Evolutionary conservation across 1,284 basidiomycete species (phyloP).

Genomic region (Coriolopsis trogii): DNA sequence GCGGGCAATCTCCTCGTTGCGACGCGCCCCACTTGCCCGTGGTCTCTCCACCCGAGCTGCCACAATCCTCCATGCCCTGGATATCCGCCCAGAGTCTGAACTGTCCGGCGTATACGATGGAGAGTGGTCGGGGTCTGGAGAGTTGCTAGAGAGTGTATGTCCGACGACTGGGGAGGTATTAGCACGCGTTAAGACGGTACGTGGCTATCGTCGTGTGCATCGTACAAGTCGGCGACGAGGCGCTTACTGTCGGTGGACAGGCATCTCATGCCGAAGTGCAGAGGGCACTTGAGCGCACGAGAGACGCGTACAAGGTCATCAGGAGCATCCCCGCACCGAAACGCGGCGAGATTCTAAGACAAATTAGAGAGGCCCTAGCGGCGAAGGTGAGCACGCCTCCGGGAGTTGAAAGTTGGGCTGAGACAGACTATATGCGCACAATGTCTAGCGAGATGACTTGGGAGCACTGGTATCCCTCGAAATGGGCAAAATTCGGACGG

Average conservation of each 20-base stretch:
- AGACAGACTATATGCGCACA: constrained; percentile 3
- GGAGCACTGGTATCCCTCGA: constrained; percentile 87
- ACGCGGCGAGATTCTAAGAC: constrained; percentile 86
- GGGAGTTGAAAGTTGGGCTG: not conserved
- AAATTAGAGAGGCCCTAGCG: constrained; percentile 84
- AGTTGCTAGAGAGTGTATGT: constrained; percentile 67
- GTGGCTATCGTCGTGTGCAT: constrained; percentile 26
- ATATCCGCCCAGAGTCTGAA: constrained; percentile 52
- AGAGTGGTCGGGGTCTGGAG: constrained; percentile 76
- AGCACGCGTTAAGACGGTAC: constrained; percentile 65
- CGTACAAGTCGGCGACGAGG: not conserved
- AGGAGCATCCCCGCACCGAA: constrained; percentile 84
- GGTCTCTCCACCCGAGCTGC: constrained; percentile 65
- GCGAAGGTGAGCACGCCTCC: constrained; percentile 56
- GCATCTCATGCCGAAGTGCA: constrained; percentile 74
- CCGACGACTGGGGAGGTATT: constrained; percentile 79
- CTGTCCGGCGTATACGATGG: constrained; percentile 79
- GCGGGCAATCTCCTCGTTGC: constrained; percentile 14
- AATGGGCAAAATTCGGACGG: constrained; percentile 96
- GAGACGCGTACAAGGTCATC: constrained; percentile 74
- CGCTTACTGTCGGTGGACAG: constrained; percentile 32
- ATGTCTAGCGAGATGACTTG: constrained; percentile 69
- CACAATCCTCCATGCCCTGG: constrained; percentile 61
- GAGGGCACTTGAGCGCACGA: constrained; percentile 60
- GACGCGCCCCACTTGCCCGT: constrained; percentile 24